Base-by-base conservation (phyloP, 2,329 filamentous ascomycete genomes). In the Pseudohalonectria lignicola region DNA sequence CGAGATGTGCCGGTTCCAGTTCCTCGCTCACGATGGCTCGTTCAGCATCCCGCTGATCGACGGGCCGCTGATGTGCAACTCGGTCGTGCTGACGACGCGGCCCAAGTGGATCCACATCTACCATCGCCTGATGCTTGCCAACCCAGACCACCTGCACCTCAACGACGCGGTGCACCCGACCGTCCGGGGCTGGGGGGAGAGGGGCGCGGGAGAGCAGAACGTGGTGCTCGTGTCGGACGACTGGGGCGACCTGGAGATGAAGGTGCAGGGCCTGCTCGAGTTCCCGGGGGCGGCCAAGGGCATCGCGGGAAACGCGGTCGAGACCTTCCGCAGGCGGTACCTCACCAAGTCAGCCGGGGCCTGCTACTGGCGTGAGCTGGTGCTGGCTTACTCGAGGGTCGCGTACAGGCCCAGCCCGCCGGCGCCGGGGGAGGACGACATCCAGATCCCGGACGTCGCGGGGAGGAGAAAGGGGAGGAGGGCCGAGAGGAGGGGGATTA, bases 381-480 rank as follows among this genome's bases (percentile, higher is more conserved):
- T 28, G 2, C 12, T 25, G 2, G 34, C 34, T 11, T 35, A 35
- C 34, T 12, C 10, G 19, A n/a, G 20, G 5, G 21, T 35, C 11
- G 23, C 5, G 20, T 35, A 26, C 34, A 25, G 11, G 34, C 34
- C 34, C 21, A 26, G 15, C 20, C 6, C 34, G 15, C 17, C 13
- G 13, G 15, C 15, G 2, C 18, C 15, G 8, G 32, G 32, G 5
- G 32, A 21, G 18, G n/a, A 17, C 8, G 12, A n/a, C n/a, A n/a
- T 17, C n/a, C 7, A n/a, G 12, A 15, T 17, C n/a, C 7, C 8
- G 29, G 32, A 17, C 9, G 32, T 6, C 5, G 32, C 26, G 2
- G 28, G 31, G 5, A 35, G 29, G 20, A 30, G 21, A 15, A 31
- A 28, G 12, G 49, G 48, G 49, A 33, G 42, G 34, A 42, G 48